A percentile compares a stretch with the other conserved stretches of the same genome.
Conservation (phyloP, 2,329 filamentous ascomycete genomes). For the Pestalotiopsis sp. region DNA sequence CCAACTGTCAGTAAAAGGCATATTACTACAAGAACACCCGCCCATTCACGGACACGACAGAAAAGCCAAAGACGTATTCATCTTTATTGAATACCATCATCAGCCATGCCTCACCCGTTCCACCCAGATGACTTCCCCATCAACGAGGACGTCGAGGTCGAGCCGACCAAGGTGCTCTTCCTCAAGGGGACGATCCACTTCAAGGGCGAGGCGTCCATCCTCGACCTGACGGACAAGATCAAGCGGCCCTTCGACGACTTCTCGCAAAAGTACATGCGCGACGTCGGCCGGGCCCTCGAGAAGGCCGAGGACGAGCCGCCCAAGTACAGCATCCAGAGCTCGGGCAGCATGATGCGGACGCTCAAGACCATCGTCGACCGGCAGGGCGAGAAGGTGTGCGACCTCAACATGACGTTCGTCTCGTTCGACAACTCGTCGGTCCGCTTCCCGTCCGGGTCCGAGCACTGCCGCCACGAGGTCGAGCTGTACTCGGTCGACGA, state of each 20-base stretch:
- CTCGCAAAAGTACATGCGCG: conserved; percentile 31
- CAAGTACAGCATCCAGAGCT: conserved; percentile 29
- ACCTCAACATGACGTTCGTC: conserved; percentile 38
- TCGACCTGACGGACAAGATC: conserved; percentile 28
- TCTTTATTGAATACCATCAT: conserved; percentile 7
- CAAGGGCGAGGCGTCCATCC: conserved; percentile 32
- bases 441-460: conserved; percentile 30
- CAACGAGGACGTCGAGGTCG: conserved; percentile 25
- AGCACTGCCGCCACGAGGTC: conserved; percentile 32
- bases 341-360: conserved; percentile 39
- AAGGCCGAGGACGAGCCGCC: conserved; percentile 22
- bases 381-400: conserved; percentile 28
- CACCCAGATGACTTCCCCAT: conserved; percentile 36
- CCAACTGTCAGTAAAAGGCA: background rate
- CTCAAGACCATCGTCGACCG: conserved; percentile 33
- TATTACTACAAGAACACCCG: no score
- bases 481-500: conserved; percentile 34
- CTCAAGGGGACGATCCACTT: conserved; percentile 35
- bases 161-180: conserved; percentile 30
- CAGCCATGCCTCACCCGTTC: conserved; percentile 33
- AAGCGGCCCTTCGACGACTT: conserved; percentile 30
- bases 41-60: no score
- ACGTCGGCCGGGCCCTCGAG: conserved; percentile 21
- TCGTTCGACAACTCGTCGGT: conserved; percentile 32
- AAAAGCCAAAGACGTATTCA: no score